Conservation (phyloP, 768 basidiomycete species). For the Hypholoma fasciculare region DNA sequence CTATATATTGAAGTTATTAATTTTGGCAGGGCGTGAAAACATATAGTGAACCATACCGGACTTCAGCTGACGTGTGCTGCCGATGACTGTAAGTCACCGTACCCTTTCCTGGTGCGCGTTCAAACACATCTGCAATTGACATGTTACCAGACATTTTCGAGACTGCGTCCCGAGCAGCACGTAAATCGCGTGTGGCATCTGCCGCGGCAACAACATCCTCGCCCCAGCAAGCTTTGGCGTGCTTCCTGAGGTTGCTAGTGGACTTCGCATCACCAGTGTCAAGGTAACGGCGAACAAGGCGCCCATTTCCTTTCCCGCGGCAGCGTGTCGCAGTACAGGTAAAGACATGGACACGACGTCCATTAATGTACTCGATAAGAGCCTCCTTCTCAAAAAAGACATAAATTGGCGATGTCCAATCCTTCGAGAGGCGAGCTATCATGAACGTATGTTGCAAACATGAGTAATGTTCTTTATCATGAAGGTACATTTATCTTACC, state of each 20-base stretch:
- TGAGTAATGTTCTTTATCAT: not conserved
- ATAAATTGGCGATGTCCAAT: slow-evolving; percentile 15
- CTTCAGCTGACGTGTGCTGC: slow-evolving; percentile 22
- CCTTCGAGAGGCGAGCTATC: slow-evolving; percentile 1
- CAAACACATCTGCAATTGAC: slow-evolving; percentile 28
- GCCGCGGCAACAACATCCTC: slow-evolving; percentile 20
- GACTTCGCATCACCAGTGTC: slow-evolving; percentile 15
- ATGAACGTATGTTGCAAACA: not conserved
- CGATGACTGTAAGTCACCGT: slow-evolving; percentile 29
- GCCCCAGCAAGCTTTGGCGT: slow-evolving; percentile 29
- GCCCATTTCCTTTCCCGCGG: not conserved
- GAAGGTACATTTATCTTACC: not conserved
- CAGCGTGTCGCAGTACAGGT: slow-evolving; percentile 9
- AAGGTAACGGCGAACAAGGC: slow-evolving; percentile 9
- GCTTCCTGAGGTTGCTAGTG: slow-evolving; percentile 22
- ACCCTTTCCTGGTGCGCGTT: slow-evolving; percentile 22
- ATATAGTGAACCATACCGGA: slow-evolving; percentile 13
- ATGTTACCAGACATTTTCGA: slow-evolving; percentile 2
- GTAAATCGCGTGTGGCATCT: not conserved
- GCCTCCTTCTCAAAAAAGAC: slow-evolving; percentile 13
- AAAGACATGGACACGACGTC: slow-evolving; percentile 9
- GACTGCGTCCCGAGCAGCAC: slow-evolving; percentile 6
- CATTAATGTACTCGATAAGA: slow-evolving; percentile 9
- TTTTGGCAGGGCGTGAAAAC: too few species aligned
- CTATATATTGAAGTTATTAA: slow-evolving; percentile 11